Evolutionary conservation across 495 filamentous ascomycete species (phyloP).

Genomic region (Neurospora sp.): DNA sequence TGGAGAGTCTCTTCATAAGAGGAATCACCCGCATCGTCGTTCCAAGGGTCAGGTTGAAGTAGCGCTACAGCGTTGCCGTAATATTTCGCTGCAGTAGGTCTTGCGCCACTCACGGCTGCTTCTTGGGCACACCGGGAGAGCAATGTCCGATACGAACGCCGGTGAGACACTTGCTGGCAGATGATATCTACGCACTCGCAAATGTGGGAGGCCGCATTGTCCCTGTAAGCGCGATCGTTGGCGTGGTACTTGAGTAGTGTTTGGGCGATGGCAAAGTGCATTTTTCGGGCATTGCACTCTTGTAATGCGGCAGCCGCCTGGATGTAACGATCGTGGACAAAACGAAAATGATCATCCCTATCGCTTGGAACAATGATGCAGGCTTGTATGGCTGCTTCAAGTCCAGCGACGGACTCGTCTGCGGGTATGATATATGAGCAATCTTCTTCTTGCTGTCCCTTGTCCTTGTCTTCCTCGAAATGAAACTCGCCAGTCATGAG

Average conservation of each 20-base stretch:
- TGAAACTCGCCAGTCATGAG: conserved; percentile 61
- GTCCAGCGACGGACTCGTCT: conserved; percentile 54
- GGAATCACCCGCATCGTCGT: conserved; percentile 56
- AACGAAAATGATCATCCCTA: conserved; percentile 65
- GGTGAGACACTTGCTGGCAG: conserved; percentile 45
- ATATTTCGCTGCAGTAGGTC: conserved; percentile 68
- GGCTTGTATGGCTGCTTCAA: conserved; percentile 68
- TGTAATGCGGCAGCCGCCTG: conserved; percentile 60
- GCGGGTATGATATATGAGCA: conserved; percentile 21
- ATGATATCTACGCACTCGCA: conserved; percentile 64
- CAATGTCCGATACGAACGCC: conserved; percentile 58
- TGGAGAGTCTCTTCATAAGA: conserved; percentile 77
- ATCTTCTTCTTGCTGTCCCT: conserved; percentile 8
- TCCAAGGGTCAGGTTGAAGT: conserved; percentile 71
- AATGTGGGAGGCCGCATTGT: conserved; percentile 65
- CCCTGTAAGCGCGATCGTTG: conserved; percentile 45
- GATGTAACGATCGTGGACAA: conserved; percentile 75
- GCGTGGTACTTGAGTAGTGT: conserved; percentile 61
- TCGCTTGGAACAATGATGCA: conserved; percentile 67
- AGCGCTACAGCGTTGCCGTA: conserved; percentile 65
- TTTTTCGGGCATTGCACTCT: conserved; percentile 60
- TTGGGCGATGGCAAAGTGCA: conserved; percentile 82
- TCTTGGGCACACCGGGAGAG: conserved; percentile 66
- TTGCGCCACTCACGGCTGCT: conserved; percentile 68
- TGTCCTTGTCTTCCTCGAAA: conserved; percentile 32